These are phyloP conservation scores for Diaporthe longicolla DNA, from an alignment of 2,329 filamentous ascomycete genomes.

Conservation along the genomic window DNA sequence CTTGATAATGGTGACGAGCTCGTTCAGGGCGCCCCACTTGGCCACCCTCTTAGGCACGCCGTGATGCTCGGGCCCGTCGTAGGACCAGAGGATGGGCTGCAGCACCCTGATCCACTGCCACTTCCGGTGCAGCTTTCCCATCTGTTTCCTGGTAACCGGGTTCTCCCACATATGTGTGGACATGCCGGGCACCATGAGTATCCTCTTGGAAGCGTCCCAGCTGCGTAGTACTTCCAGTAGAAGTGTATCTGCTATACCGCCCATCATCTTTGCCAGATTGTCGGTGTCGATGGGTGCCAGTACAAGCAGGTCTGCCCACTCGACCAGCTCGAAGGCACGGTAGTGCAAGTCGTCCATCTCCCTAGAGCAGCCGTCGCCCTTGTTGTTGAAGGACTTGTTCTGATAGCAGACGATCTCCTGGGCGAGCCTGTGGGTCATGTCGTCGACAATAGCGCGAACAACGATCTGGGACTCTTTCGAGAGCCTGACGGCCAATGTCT, in stretches of 20 bases:
- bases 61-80: conserved; percentile 60
- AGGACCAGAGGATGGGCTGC: conserved; percentile 86
- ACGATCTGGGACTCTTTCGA: conserved; percentile 75
- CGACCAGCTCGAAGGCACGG: conserved; percentile 77
- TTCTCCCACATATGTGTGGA: conserved; percentile 91
- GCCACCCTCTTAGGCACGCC: conserved; percentile 63
- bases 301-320: conserved; percentile 90
- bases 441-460: conserved; percentile 74
- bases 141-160: conserved; percentile 87
- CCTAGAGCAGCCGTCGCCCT: conserved; percentile 46
- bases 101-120: conserved; percentile 91
- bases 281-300: conserved; percentile 89
- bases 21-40: conserved; percentile 76
- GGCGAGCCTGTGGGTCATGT: conserved; percentile 73
- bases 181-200: conserved; percentile 90
- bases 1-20: conserved; percentile 80
- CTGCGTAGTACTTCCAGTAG: conserved; percentile 85
- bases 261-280: conserved; percentile 88
- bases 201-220: conserved; percentile 89
- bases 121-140: conserved; percentile 84
- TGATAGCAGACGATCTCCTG: conserved; percentile 74
- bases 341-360: conserved; percentile 67
- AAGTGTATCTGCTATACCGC: conserved; percentile 85
- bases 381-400: conserved; percentile 61
- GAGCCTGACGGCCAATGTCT: conserved; percentile 75